A percentile compares a stretch with the other conserved stretches of the same genome.
phyloP scores from a whole-genome alignment of 2,329 filamentous ascomycete species.

The Botrytis squamosa region DNA sequence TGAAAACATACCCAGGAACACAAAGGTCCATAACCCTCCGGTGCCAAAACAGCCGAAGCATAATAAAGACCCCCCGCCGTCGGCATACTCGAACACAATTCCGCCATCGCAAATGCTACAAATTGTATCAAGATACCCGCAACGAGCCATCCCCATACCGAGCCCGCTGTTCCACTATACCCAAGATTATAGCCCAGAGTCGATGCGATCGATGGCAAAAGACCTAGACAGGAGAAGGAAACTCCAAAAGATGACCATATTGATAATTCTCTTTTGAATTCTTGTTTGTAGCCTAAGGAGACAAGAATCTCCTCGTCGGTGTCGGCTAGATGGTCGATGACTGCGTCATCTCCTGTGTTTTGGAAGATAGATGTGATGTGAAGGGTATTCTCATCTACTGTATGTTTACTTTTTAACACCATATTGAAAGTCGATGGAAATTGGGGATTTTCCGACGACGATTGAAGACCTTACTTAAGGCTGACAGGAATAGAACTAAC shows the following conservation, averaged over 20 bases:
- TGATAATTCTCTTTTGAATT: constrained; percentile 38
- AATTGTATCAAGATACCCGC: constrained; percentile 64
- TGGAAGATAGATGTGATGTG: constrained; percentile 23
- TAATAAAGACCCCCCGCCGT: constrained; percentile 65
- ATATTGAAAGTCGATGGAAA: not conserved
- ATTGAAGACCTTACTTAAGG: not conserved
- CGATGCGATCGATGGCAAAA: constrained; percentile 43
- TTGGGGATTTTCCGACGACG: not conserved
- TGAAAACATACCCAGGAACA: constrained; percentile 22
- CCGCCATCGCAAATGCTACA: constrained; percentile 59
- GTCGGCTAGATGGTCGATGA: constrained; percentile 19
- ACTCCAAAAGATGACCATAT: constrained; percentile 41
- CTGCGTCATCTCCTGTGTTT: constrained; percentile 21
- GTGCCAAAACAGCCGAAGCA: constrained; percentile 47
- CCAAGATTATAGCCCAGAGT: constrained; percentile 41
- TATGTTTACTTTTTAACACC: not conserved
- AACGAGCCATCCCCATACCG: constrained; percentile 64
- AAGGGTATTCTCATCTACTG: constrained; percentile 18
- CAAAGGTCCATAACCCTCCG: constrained; percentile 33
- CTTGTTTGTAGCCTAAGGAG: constrained; percentile 37
- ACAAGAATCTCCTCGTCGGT: constrained; percentile 27
- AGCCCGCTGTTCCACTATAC: constrained; percentile 39
- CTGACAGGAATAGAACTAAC: accelerated
- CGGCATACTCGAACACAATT: constrained; percentile 63
- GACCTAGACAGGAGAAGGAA: constrained; percentile 41